Conservation (phyloP, 352 stramenopile species). For the Pelagophyceae sp. region DNA sequence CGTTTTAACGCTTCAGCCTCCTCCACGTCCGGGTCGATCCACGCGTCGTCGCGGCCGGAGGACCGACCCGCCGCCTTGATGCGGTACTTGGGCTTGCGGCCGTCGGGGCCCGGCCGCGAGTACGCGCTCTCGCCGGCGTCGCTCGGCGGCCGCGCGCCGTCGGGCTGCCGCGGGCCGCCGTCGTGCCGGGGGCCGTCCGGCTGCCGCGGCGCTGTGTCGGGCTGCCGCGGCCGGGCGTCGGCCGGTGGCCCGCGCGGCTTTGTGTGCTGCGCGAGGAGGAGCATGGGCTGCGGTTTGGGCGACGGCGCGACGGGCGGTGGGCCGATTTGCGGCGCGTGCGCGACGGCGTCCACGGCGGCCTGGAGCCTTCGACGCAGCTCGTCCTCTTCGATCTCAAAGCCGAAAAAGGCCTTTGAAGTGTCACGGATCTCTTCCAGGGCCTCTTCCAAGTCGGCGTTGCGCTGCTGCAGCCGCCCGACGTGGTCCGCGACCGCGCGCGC, state of each 20-base stretch:
- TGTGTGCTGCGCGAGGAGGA: constrained; percentile 5
- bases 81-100: neutral
- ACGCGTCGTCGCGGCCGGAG: constrained; percentile 17
- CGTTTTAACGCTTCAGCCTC: constrained; percentile 49
- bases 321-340: constrained; percentile 7
- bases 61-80: neutral
- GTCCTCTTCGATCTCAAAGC: constrained; percentile 76
- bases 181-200: too few relatives aligned
- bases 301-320: neutral
- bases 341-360: constrained; percentile 48
- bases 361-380: constrained; percentile 62
- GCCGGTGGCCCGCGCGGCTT: constrained; percentile 17
- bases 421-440: constrained; percentile 9
- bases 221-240: too few relatives aligned
- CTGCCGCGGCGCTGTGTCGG: too few relatives aligned
- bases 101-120: neutral
- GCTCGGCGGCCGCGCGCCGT: too few relatives aligned
- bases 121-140: constrained; percentile 8
- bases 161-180: too few relatives aligned
- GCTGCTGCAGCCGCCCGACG: neutral
- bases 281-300: too few relatives aligned
- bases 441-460: constrained; percentile 10
- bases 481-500: neutral
- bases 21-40: constrained; percentile 25
- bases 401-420: constrained; percentile 51